phyloP scores from a whole-genome alignment of 176 grass and related monocot species.

The Cymbopogon citratus region DNA sequence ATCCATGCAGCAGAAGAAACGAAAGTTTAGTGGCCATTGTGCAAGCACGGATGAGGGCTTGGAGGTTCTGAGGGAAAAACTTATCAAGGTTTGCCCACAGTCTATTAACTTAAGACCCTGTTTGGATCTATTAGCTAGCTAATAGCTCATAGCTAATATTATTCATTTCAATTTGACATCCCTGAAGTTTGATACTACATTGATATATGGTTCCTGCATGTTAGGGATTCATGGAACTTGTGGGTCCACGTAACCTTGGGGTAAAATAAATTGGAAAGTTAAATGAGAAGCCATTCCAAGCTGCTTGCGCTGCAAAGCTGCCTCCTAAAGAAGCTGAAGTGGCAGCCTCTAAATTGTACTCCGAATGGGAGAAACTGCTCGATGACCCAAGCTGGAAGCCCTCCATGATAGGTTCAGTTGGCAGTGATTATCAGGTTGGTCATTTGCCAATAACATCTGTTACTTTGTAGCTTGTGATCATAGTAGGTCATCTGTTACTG shows the following conservation, averaged over 20 bases:
- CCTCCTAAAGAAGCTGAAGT: neutral
- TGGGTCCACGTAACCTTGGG: neutral
- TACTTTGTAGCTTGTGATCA: neutral
- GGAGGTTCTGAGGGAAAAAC: neutral
- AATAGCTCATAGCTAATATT: too few relatives aligned
- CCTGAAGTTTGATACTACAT: neutral
- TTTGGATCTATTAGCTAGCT: too few relatives aligned
- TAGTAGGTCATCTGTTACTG: too few relatives aligned
- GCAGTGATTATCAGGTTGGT: neutral
- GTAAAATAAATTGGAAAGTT: constrained; percentile 24
- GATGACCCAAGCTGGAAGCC: constrained; percentile 17
- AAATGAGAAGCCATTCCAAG: constrained; percentile 3
- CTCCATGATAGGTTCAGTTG: neutral
- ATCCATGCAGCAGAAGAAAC: neutral
- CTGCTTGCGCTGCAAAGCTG: neutral
- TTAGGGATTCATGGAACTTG: neutral
- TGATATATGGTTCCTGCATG: neutral
- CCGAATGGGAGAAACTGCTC: constrained; percentile 15
- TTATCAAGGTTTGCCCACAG: constrained; percentile 2
- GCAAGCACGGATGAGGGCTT: neutral
- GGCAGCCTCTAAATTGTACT: neutral
- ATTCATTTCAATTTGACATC: neutral
- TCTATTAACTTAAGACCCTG: neutral
- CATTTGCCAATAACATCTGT: neutral
- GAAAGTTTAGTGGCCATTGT: too few relatives aligned